Evolutionary conservation across 208 protist species (phyloP).

Genomic region (Angomonas ambiguus): DNA sequence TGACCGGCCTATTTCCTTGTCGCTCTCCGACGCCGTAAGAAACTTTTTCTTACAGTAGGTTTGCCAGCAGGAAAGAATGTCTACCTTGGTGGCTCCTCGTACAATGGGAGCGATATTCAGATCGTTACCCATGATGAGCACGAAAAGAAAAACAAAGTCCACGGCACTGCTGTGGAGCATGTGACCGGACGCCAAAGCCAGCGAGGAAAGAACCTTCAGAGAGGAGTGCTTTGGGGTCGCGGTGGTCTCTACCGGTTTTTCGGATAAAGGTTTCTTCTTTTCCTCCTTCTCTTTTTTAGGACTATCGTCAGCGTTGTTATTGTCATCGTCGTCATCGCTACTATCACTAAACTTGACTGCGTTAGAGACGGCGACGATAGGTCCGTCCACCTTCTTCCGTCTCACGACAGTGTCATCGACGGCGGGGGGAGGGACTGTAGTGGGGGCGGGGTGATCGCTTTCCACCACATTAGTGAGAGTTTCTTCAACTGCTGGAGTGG

Average conservation of each 20-base stretch:
- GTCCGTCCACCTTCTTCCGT: conserved; percentile 68
- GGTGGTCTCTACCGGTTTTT: not conserved
- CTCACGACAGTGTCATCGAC: conserved; percentile 39
- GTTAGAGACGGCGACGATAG: conserved; percentile 65
- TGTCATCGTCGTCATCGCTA: conserved; percentile 45
- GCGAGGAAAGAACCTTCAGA: not conserved
- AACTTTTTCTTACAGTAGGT: conserved; percentile 83
- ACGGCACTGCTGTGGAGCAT: conserved; percentile 66
- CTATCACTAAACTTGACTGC: conserved; percentile 57
- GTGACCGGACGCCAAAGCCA: conserved; percentile 24
- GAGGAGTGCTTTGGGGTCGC: too few species aligned
- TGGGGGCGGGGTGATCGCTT: not conserved
- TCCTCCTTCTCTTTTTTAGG: too few species aligned
- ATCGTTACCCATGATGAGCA: conserved; percentile 83
- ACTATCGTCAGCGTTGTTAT: too few species aligned
- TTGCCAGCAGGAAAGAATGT: conserved; percentile 78
- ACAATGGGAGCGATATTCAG: conserved; percentile 70
- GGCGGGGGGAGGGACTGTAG: not conserved
- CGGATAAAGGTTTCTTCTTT: too few species aligned
- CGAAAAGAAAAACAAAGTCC: conserved; percentile 84
- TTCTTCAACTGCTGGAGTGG: not conserved
- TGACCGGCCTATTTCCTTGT: conserved; percentile 37
- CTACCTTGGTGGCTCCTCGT: conserved; percentile 80
- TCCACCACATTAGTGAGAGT: not conserved
- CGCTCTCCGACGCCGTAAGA: conserved; percentile 23